Evolutionary conservation across 768 basidiomycete species (phyloP).

Genomic region (Candolleomyces efflorescens): DNA sequence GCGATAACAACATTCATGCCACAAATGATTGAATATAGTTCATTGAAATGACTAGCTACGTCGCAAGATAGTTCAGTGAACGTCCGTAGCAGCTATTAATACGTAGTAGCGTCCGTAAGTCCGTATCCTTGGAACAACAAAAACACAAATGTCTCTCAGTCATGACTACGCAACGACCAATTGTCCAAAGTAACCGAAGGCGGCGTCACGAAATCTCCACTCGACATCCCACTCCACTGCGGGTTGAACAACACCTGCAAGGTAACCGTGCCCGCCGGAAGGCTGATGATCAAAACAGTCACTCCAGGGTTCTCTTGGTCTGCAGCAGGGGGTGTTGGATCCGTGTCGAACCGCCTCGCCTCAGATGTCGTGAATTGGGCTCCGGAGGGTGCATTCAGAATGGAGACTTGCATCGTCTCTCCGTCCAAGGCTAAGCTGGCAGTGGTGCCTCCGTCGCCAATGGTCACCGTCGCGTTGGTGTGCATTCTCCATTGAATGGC

Average conservation of each 20-base stretch:
- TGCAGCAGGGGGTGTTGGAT: slow-evolving; percentile 52
- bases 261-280: slow-evolving; percentile 65
- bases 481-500: slow-evolving; percentile 89
- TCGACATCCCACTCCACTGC: slow-evolving; percentile 73
- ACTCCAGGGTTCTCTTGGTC: slow-evolving; percentile 81
- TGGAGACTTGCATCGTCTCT: slow-evolving; percentile 58
- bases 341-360: slow-evolving; percentile 49
- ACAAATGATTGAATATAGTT: too few species aligned
- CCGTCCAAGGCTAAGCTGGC: slow-evolving; percentile 75
- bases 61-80: too few species aligned
- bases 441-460: slow-evolving; percentile 45
- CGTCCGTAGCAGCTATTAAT: too few species aligned
- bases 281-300: slow-evolving; percentile 73
- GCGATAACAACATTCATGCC: too few species aligned
- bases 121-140: neutral
- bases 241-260: slow-evolving; percentile 90
- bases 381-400: slow-evolving; percentile 66
- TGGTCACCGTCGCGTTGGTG: slow-evolving; percentile 81
- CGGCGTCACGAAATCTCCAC: slow-evolving; percentile 62
- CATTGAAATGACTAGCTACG: too few species aligned
- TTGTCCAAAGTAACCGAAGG: slow-evolving; percentile 59
- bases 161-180: slow-evolving; percentile 82
- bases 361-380: slow-evolving; percentile 55
- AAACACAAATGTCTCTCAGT: slow-evolving; percentile 14
- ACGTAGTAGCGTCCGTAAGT: too few species aligned